Conservation (phyloP, 768 basidiomycete genomes). For the Hypholoma sublateritium region DNA sequence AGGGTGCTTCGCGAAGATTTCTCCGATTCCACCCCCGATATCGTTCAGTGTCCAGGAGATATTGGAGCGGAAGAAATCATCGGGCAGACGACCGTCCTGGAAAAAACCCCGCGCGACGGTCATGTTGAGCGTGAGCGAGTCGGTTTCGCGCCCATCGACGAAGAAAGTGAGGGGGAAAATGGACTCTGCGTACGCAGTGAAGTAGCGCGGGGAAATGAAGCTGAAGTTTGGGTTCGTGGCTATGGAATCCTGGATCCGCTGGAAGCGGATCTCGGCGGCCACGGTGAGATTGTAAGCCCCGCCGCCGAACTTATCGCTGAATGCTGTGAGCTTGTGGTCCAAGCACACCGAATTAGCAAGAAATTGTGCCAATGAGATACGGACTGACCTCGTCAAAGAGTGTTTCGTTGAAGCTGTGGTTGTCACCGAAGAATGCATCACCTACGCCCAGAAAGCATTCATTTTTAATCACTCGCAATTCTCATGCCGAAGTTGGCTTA, state of each 20-base stretch:
- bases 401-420: constrained; percentile 23
- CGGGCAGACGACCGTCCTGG: constrained; percentile 20
- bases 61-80: constrained; percentile 16
- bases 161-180: constrained; percentile 16
- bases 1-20: constrained; percentile 10
- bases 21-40: constrained; percentile 8
- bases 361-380: no score
- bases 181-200: constrained; percentile 21
- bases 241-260: constrained; percentile 26
- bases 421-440: constrained; percentile 23
- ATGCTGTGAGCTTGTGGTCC: constrained; percentile 15
- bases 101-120: constrained; percentile 23
- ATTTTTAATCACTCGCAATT: not conserved
- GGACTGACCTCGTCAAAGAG: constrained; percentile 20
- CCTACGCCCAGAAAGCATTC: not conserved
- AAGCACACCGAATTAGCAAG: no score
- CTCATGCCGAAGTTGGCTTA: not conserved
- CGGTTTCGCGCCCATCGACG: constrained; percentile 21
- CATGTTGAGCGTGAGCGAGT: constrained; percentile 18
- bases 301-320: constrained; percentile 21
- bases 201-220: constrained; percentile 22
- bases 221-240: constrained; percentile 23
- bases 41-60: constrained; percentile 1
- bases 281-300: constrained; percentile 24
- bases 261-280: constrained; percentile 20